Base-by-base conservation (phyloP, 225 moss, liverwort and hornwort genomes). In the Straminergon stramineum region DNA sequence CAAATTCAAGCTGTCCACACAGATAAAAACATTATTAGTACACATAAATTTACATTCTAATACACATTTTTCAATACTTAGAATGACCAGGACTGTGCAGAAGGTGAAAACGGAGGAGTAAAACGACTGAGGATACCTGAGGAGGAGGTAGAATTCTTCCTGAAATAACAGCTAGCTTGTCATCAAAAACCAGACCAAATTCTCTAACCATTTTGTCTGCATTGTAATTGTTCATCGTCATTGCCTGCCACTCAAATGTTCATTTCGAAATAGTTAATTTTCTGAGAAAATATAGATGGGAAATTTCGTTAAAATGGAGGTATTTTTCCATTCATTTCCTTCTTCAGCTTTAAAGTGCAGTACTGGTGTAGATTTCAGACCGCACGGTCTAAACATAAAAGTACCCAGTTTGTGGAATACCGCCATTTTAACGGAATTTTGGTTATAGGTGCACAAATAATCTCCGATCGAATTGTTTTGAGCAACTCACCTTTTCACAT, bases 121-220 rank as follows among this genome's bases (percentile, higher is more conserved):
- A n/a, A 74, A 63, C 13, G 35, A 62, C 20, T 51, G 3, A 35
- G 45, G 32, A 64, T 88, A 97, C 97, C 83, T 91, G 89, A 4
- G 96, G 97, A 74, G 96, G 81, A n/a, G 95, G 91, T 57, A 98
- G 90, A 39, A 95, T 84, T 37, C 97, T 93, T 60, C 96, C 95
- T 58, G 90, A 85, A 30, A 96, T 84, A 58, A 35, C 26, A 43
- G 95, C 91, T 91, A 98, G 90, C 22, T 83, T 92, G 43, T 61
- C 43, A 43, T 43, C 80, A 60, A 80, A 76, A 60, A 52, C 16
- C 39, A 98, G 89, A 77, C 95, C 93, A 69, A 98, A 98, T 79
- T 98, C 97, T 76, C 60, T 84, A 39, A 98, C 91, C 9, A 95
- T 88, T 34, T 93, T 91, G 48, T 96, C 93, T 8, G 84, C 79